Percentiles rank a stretch among this genome's conserved stretches.
These are phyloP conservation scores for Beauveria medogensis DNA, from an alignment of 2,329 filamentous ascomycete genomes.

Conservation along the genomic window DNA sequence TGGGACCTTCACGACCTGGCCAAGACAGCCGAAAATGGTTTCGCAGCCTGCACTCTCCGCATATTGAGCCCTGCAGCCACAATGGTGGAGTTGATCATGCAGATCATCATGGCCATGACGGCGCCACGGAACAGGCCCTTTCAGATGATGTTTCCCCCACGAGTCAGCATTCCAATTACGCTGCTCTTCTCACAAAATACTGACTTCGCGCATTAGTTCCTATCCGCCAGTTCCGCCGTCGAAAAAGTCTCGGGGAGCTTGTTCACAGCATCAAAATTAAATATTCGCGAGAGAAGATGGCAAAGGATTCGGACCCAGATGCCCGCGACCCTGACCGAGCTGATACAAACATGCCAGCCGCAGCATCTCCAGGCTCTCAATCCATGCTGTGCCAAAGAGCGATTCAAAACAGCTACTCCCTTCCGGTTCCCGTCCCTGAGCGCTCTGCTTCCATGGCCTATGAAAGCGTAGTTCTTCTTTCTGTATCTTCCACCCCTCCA, in stretches of 20 bases:
- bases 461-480: not conserved
- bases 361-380: not conserved
- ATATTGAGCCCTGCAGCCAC: not conserved
- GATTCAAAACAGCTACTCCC: not conserved
- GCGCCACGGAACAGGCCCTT: not conserved
- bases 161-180: not conserved
- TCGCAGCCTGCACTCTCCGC: slow-evolving; percentile 4
- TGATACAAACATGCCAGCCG: not conserved
- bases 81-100: not conserved
- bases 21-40: slow-evolving; percentile 9
- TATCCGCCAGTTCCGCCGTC: slow-evolving; percentile 14
- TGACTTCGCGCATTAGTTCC: slow-evolving; percentile 5
- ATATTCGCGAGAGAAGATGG: slow-evolving; percentile 19
- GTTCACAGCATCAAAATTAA: slow-evolving; percentile 22
- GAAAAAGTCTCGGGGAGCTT: slow-evolving; percentile 22
- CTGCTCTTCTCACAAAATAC: slow-evolving; percentile 8
- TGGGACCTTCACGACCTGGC: slow-evolving; percentile 1
- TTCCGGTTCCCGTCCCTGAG: slow-evolving; percentile 2
- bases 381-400: not conserved
- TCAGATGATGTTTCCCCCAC: not conserved
- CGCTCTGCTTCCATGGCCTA: slow-evolving; percentile 1
- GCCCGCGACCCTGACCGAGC: not conserved
- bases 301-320: not conserved
- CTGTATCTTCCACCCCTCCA: slow-evolving; percentile 15
- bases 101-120: not conserved